Conservation (phyloP, 306 rosid genomes). For the Delonix regia region DNA sequence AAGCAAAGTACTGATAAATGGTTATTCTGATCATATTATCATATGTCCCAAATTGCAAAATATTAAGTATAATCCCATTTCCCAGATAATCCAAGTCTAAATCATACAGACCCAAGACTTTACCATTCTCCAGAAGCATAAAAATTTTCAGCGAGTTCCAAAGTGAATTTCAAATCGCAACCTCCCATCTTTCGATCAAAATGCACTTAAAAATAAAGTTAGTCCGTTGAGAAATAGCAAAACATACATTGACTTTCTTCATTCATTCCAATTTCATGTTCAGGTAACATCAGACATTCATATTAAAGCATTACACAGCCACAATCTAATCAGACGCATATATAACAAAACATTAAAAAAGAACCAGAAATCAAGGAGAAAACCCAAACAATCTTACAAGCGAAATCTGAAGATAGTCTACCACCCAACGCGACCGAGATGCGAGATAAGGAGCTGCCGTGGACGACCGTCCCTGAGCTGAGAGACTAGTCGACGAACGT, state of each 20-base stretch:
- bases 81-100: no score
- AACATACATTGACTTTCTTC: background rate
- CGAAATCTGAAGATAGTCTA: no score
- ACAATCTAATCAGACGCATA: background rate
- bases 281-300: background rate
- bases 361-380: no score
- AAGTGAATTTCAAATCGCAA: background rate
- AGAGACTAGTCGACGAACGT: no score
- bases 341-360: background rate
- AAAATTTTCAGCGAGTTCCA: background rate
- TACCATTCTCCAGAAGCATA: background rate
- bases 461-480: no score
- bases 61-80: no score
- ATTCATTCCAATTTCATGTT: background rate
- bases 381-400: no score
- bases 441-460: no score
- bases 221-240: background rate
- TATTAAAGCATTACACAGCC: background rate
- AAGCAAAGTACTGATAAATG: background rate
- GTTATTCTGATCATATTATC: background rate
- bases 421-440: no score
- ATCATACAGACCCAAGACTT: background rate
- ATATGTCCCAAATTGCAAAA: background rate
- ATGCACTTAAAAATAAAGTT: background rate
- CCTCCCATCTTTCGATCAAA: background rate